Conservation (phyloP, 2,329 filamentous ascomycete genomes). For the Trichoderma hamatum region DNA sequence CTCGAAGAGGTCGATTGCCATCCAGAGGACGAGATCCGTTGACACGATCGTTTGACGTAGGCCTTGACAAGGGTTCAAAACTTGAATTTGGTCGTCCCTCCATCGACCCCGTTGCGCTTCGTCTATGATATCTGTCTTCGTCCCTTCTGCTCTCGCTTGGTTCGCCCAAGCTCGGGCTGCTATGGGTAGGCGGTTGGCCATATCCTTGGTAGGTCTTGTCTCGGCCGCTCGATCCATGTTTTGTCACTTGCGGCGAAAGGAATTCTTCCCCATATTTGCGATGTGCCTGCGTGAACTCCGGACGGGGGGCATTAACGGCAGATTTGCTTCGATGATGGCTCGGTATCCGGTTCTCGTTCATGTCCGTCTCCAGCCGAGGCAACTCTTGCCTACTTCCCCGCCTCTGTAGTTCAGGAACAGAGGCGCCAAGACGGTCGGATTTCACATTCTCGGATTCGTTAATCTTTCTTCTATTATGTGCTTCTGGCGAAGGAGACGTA, state of each 20-base stretch:
- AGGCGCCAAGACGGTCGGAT: neutral
- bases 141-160: conserved; percentile 33
- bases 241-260: conserved; percentile 49
- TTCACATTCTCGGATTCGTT: conserved; percentile 1
- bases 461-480: neutral
- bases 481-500: conserved; percentile 6
- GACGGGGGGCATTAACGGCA: conserved; percentile 37
- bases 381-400: conserved; percentile 45
- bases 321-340: conserved; percentile 45
- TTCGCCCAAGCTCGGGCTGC: conserved; percentile 32
- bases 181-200: conserved; percentile 37
- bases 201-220: conserved; percentile 48
- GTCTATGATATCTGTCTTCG: conserved; percentile 33
- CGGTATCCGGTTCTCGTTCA: conserved; percentile 35
- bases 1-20: conserved; percentile 36
- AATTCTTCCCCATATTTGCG: conserved; percentile 40
- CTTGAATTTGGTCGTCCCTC: conserved; percentile 36
- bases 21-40: conserved; percentile 35
- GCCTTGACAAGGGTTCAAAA: conserved; percentile 36
- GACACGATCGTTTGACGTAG: conserved; percentile 40
- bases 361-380: conserved; percentile 50
- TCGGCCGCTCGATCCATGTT: conserved; percentile 45
- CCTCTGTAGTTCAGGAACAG: conserved; percentile 31
- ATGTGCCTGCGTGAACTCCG: conserved; percentile 37
- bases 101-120: conserved; percentile 36